Percentiles rank a stretch among this genome's conserved stretches.
These are phyloP conservation scores for Datura wrightii DNA, from an alignment of 257 asterid species.

Conservation along the genomic window DNA sequence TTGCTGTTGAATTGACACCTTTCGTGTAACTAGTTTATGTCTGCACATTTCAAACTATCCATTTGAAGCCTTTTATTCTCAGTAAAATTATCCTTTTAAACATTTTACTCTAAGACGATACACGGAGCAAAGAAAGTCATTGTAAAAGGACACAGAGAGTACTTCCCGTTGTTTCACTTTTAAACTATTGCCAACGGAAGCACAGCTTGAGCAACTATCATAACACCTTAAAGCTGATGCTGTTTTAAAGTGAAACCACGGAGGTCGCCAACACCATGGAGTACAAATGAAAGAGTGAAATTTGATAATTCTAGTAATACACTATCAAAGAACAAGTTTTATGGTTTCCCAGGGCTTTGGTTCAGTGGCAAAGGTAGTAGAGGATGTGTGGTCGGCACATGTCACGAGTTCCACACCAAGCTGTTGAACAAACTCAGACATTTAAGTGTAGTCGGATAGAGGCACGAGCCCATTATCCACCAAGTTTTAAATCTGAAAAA, in stretches of 20 bases:
- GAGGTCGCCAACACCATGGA: background rate
- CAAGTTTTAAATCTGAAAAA: background rate
- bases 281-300: background rate
- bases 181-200: background rate
- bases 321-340: background rate
- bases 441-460: conserved; percentile 11
- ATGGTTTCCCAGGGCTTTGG: background rate
- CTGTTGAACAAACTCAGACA: background rate
- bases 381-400: background rate
- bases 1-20: background rate
- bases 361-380: background rate
- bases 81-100: background rate
- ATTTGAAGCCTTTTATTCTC: background rate
- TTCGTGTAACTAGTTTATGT: background rate
- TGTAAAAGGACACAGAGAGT: background rate
- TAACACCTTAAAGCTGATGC: background rate
- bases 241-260: background rate
- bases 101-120: conserved; percentile 7
- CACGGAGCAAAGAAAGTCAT: conserved; percentile 8
- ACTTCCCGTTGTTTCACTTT: background rate
- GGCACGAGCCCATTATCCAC: background rate
- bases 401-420: background rate
- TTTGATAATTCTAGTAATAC: background rate
- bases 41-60: background rate
- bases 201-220: background rate